A percentile compares a stretch with the other conserved stretches of the same genome.
Evolutionary conservation across 2,329 filamentous ascomycete genomes (phyloP).

Genomic region (Rosellinia necatrix): DNA sequence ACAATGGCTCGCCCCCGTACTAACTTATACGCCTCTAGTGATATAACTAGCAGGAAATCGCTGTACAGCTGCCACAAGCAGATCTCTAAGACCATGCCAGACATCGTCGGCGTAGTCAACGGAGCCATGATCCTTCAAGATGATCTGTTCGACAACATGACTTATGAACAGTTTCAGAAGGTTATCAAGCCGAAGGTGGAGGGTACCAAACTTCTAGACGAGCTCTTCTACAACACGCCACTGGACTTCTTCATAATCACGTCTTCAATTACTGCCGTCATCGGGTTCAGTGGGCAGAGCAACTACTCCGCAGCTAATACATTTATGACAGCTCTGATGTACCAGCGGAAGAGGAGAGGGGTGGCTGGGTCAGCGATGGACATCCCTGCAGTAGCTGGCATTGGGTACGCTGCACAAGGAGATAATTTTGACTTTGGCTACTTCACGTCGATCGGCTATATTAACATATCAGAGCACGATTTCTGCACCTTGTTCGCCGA

Average conservation of each 20-base stretch:
- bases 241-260: constrained; percentile 34
- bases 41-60: constrained; percentile 31
- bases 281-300: constrained; percentile 14
- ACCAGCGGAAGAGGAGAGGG: constrained; percentile 9
- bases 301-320: constrained; percentile 24
- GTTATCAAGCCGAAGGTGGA: constrained; percentile 45
- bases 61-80: constrained; percentile 19
- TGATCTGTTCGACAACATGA: constrained; percentile 37
- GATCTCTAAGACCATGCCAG: constrained; percentile 36
- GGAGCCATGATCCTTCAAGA: constrained; percentile 52
- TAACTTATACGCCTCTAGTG: constrained; percentile 1
- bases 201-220: constrained; percentile 41
- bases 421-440: not conserved
- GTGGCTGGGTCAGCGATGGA: constrained; percentile 18
- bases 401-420: constrained; percentile 10
- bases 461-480: constrained; percentile 40
- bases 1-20: too few species aligned
- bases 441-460: constrained; percentile 4
- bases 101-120: constrained; percentile 48
- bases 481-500: constrained; percentile 47
- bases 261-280: constrained; percentile 5
- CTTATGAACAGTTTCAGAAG: constrained; percentile 37
- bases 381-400: constrained; percentile 18
- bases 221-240: constrained; percentile 34
- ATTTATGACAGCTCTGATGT: constrained; percentile 16